These are phyloP conservation scores for Paecilomyces sp. DNA, from an alignment of 2,329 filamentous ascomycete genomes.

Conservation along the genomic window DNA sequence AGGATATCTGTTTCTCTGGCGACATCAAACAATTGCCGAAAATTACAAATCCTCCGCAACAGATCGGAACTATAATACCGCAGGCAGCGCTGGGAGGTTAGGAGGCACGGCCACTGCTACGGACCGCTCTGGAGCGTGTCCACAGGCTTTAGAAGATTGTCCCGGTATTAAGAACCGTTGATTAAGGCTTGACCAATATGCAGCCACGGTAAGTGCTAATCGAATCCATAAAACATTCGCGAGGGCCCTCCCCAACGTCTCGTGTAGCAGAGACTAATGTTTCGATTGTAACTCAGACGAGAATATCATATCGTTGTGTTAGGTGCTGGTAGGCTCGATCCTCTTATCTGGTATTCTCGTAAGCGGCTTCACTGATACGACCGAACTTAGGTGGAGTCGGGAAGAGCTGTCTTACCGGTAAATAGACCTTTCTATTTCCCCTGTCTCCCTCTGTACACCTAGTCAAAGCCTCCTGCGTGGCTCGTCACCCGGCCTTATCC, in stretches of 20 bases:
- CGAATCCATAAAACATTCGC: background rate
- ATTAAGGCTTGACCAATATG: background rate
- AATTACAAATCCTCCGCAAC: background rate
- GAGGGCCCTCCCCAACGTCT: background rate
- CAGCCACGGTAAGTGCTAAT: background rate
- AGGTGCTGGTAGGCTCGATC: constrained; percentile 56
- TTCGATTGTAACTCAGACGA: constrained; percentile 42
- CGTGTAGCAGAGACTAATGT: background rate
- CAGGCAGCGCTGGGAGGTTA: background rate
- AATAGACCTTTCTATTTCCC: constrained; percentile 18
- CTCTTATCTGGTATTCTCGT: constrained; percentile 3
- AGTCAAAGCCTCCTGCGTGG: constrained; percentile 8
- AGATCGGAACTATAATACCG: background rate
- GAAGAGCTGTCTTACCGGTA: constrained; percentile 87
- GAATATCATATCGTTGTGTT: constrained; percentile 80
- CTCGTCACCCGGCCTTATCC: constrained; percentile 3
- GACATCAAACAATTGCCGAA: background rate
- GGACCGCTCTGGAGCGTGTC: background rate
- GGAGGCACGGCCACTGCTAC: background rate
- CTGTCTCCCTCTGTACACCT: background rate
- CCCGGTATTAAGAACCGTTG: background rate
- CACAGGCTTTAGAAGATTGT: background rate
- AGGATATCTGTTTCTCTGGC: background rate
- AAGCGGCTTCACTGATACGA: constrained; percentile 12
- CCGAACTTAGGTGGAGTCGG: constrained; percentile 67